A percentile compares a stretch with the other conserved stretches of the same genome.
phyloP scores from a whole-genome alignment of 208 protist species.

The Endotrypanum monterogeii region DNA sequence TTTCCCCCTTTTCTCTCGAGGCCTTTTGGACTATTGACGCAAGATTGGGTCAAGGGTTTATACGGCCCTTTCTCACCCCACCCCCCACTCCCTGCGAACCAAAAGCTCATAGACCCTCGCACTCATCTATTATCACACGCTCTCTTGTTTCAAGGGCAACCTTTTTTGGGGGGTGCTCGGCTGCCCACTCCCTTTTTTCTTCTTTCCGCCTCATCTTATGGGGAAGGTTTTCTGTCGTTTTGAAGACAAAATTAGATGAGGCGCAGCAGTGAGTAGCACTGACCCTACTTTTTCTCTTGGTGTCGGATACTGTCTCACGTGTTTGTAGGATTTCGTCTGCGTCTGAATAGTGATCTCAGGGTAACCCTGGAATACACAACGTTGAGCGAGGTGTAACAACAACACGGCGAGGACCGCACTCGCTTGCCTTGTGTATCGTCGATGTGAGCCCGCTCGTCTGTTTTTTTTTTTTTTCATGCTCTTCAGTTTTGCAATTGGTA shows the following conservation, averaged over 20 bases:
- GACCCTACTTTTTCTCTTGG: not conserved
- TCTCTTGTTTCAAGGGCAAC: no score
- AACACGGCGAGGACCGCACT: not conserved
- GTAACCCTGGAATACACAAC: not conserved
- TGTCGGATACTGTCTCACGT: not conserved
- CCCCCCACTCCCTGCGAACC: no score
- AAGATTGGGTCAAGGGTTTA: not conserved
- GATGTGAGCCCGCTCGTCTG: not conserved
- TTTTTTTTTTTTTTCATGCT: not conserved
- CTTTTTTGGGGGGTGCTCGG: no score
- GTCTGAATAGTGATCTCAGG: not conserved
- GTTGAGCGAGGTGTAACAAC: not conserved
- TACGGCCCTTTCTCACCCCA: no score
- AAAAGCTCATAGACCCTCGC: no score
- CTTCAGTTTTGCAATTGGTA: no score
- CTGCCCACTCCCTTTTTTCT: not conserved
- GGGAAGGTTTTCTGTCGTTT: no score
- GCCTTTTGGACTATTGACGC: not conserved
- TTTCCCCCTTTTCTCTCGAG: not conserved
- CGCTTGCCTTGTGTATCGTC: not conserved
- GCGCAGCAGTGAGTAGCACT: no score
- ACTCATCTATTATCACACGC: no score
- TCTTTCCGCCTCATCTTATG: no score
- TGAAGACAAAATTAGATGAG: no score
- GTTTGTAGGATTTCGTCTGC: conserved; percentile 4